Evolutionary conservation across 805 yeast species (phyloP), one percentile per base, ranked within the genome.

Genomic region (Candida cerambycidarum): DNA sequence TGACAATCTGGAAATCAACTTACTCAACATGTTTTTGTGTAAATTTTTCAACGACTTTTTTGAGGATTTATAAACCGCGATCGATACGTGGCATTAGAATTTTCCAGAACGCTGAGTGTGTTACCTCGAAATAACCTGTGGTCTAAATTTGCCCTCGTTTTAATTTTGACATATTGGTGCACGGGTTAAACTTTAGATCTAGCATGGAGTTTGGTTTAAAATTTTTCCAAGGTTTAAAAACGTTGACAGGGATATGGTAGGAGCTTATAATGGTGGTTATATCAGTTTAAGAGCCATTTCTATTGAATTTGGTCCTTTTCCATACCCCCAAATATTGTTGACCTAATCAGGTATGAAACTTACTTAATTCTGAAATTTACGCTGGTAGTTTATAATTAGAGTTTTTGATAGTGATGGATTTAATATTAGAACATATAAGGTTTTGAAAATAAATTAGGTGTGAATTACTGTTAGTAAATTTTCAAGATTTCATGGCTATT

Each of bases 41-140:
- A 18, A 32, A 18, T 32, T 32, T 32, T 32, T 32, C 35, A 32
- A 17, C 29, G 29, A 23, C 15, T 32, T 16, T 18, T 32, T 19
- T 6, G 36, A 32, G n/a, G 13, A 23, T 34, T 23, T 34, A 34
- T 34, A 34, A n/a, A n/a, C n/a, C n/a, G 29, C 19, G 38, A 3
- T n/a, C 4, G 14, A 27, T 24, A 38, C 40, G 40, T 38, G 32
- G 31, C 32, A 17, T 28, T 38, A 29, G 40, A 38, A 38, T 28
- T 38, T 38, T 29, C 33, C 28, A 38, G 40, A 38, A 34, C 37
- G 10, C 37, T 16, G 24, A 14, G 19, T n/a, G n/a, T 13, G 25
- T 9, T 5, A n/a, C n/a, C n/a, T n/a, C n/a, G n/a, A n/a, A n/a
- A n/a, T n/a, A n/a, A n/a, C n/a, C n/a, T n/a, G n/a, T n/a, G n/a